Percentiles rank a stretch among this genome's conserved stretches.
Evolutionary conservation across 352 stramenopile genomes (phyloP).

Genomic region (Phytopythium vexans): DNA sequence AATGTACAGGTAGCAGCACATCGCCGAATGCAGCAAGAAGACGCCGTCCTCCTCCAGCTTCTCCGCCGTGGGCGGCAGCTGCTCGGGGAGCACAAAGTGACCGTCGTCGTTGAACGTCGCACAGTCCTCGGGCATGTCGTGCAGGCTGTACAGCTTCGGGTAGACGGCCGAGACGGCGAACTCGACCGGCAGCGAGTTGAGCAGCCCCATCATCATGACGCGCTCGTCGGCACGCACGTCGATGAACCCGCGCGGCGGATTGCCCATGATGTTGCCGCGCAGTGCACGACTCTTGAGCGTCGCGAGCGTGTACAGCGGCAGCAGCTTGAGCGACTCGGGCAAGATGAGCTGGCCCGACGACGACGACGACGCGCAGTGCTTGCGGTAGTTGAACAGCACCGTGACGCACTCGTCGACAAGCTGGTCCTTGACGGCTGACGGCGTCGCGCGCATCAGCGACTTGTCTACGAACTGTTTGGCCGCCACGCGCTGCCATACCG

Average conservation of each 20-base stretch:
- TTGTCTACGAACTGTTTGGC: conserved; percentile 81
- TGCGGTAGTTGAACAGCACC: conserved; percentile 90
- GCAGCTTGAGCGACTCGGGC: conserved; percentile 88
- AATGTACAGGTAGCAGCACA: conserved; percentile 89
- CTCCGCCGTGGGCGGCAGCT: conserved; percentile 79
- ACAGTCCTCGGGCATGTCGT: conserved; percentile 81
- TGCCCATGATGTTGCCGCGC: conserved; percentile 75
- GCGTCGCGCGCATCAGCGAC: conserved; percentile 74
- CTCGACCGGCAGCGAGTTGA: conserved; percentile 78
- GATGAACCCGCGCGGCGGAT: conserved; percentile 77
- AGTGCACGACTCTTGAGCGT: conserved; percentile 88
- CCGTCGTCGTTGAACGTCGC: conserved; percentile 78
- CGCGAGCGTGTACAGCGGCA: conserved; percentile 87
- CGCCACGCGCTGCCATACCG: conserved; percentile 77
- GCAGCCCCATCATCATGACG: conserved; percentile 81
- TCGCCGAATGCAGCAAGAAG: conserved; percentile 85
- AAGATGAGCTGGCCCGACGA: conserved; percentile 90
- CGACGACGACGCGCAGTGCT: conserved; percentile 89
- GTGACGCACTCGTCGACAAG: conserved; percentile 84
- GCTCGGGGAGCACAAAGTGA: conserved; percentile 70
- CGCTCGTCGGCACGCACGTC: conserved; percentile 85
- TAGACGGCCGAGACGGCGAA: conserved; percentile 87
- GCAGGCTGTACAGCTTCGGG: conserved; percentile 84
- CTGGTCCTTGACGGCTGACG: conserved; percentile 70
- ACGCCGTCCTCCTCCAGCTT: conserved; percentile 84